Conservation (phyloP, 441 rosid species). For the Macaranga tanarius region DNA sequence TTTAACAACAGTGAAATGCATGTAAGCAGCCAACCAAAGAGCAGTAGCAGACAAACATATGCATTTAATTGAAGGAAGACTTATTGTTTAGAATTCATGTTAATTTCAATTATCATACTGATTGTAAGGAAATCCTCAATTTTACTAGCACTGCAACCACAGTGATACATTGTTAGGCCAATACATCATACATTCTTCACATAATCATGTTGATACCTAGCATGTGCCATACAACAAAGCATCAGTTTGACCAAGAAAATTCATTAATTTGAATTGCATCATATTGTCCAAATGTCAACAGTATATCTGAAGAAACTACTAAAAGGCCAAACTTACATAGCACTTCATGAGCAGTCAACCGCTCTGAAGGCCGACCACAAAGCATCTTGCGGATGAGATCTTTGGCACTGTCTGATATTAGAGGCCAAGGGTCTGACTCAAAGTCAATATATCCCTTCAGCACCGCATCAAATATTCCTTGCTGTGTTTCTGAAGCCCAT, state of each 20-base stretch:
- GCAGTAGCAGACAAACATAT: background rate
- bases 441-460: slow-evolving; percentile 90
- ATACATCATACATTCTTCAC: slow-evolving; percentile 6
- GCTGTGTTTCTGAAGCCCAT: slow-evolving; percentile 74
- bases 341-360: slow-evolving; percentile 92
- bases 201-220: background rate
- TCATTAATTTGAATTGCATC: background rate
- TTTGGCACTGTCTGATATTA: slow-evolving; percentile 85
- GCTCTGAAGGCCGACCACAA: slow-evolving; percentile 68
- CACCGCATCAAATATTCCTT: slow-evolving; percentile 96
- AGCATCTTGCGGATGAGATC: slow-evolving; percentile 88
- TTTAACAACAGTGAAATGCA: background rate
- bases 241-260: slow-evolving; percentile 17
- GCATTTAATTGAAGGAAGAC: background rate
- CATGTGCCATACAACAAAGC: background rate
- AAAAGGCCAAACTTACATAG: slow-evolving; percentile 58
- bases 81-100: background rate
- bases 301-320: background rate
- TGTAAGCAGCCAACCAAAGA: background rate
- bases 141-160: background rate
- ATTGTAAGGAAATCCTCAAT: background rate
- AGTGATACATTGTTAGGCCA: background rate
- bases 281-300: background rate
- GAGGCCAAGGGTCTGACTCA: slow-evolving; percentile 91
- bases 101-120: background rate